Percentiles rank a stretch among this genome's conserved stretches.
phyloP scores from a whole-genome alignment of 148 eudicot species.

The Cornus florida region DNA sequence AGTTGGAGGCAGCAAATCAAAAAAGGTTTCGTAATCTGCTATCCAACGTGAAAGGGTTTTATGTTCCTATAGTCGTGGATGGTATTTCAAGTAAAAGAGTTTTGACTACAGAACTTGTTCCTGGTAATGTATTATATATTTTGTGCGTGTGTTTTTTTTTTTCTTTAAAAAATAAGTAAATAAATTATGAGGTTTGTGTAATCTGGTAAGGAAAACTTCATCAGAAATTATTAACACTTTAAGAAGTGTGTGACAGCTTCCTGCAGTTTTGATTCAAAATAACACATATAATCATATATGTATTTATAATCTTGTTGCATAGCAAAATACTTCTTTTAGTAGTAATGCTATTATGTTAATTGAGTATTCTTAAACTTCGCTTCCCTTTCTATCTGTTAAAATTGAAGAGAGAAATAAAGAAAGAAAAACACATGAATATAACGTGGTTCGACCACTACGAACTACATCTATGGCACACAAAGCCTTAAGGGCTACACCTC shows the following conservation, averaged over 20 bases:
- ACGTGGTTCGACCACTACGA: no score
- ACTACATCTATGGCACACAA: no score
- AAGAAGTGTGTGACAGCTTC: not conserved
- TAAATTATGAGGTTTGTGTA: not conserved
- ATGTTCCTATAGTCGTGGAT: constrained; percentile 83
- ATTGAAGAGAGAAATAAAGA: no score
- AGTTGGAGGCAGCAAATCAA: constrained; percentile 76
- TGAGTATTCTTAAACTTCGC: not conserved
- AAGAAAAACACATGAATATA: no score
- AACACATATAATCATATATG: not conserved
- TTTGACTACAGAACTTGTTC: constrained; percentile 75
- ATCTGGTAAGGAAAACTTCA: not conserved
- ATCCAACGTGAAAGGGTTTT: constrained; percentile 59
- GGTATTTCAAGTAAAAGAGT: constrained; percentile 81
- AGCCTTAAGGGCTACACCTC: no score
- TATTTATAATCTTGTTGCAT: not conserved
- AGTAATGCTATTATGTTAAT: not conserved
- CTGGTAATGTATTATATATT: constrained; percentile 44
- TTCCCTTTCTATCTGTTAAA: no score
- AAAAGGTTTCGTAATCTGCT: constrained; percentile 55
- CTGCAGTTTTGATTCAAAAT: constrained; percentile 2
- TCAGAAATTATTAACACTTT: not conserved
- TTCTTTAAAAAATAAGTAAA: no score
- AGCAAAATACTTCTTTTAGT: not conserved
- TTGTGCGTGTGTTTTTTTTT: not conserved